A percentile compares a stretch with the other conserved stretches of the same genome.
Conservation (phyloP, 352 stramenopile genomes). For the Globisporangium spiculum region DNA sequence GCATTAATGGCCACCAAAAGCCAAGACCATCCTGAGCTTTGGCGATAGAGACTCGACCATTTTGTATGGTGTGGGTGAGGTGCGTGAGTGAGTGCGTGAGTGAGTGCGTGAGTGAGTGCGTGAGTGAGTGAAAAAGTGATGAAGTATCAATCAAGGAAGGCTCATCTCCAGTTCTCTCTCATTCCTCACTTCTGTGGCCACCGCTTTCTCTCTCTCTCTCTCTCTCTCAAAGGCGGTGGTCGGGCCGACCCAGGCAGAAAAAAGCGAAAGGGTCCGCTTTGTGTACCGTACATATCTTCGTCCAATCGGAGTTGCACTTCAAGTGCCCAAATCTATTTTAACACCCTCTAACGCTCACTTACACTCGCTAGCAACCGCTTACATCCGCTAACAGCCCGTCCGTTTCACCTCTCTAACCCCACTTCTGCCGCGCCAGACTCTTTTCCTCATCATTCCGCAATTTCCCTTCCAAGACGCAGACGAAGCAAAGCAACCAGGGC, state of each 20-base stretch:
- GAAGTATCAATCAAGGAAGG: not conserved
- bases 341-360: not conserved
- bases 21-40: too few relatives aligned
- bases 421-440: not conserved
- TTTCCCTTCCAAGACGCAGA: not conserved
- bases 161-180: not conserved
- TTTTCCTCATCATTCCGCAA: constrained; percentile 1
- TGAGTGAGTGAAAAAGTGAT: too few relatives aligned
- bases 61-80: too few relatives aligned
- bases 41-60: too few relatives aligned
- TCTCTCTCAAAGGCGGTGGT: too few relatives aligned
- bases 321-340: not conserved
- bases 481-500: not conserved
- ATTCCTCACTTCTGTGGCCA: not conserved
- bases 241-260: not conserved
- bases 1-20: too few relatives aligned
- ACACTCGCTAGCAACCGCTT: not conserved
- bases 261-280: not conserved
- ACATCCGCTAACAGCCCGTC: not conserved
- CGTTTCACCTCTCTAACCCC: not conserved
- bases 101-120: too few relatives aligned
- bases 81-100: too few relatives aligned
- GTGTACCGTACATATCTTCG: not conserved
- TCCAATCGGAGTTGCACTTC: not conserved
- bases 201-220: too few relatives aligned